Base-by-base conservation (phyloP, 106 monocot species). In the Platanthera guangdongensis region DNA sequence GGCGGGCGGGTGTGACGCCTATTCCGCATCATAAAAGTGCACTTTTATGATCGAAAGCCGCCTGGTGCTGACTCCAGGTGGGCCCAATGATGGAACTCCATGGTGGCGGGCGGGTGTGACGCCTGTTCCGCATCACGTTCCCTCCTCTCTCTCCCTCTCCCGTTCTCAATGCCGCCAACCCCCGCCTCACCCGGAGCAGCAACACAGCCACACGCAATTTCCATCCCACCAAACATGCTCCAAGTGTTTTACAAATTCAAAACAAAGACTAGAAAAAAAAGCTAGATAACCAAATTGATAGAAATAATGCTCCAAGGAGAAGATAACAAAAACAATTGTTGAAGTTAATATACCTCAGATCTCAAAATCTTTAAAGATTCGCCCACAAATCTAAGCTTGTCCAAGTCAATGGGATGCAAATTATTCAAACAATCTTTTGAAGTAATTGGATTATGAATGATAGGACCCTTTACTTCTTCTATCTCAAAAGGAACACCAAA, bases 401-500 rank as follows among this genome's bases (percentile, higher is more conserved):
- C 93, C 28, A 96, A 52, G 55, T 96, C 90, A 78, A 93, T 89
- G 16, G 89, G 84, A 78, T 84, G 87, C 82, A 97, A 82, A 50
- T 71, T 82, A 72, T 83, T 81, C 74, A 93, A 53, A n/a, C 80
- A 85, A 75, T 87, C 87, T 75, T 91, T 86, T 4, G 85, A 84
- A 39, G 72, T 64, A 71, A 93, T 84, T 19, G 91, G 93, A 12
- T 79, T 52, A n/a, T 84, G 89, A 79, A 93, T 93, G 70, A 97
- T 73, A 8, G 96, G 96, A 10, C 96, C 96, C 74, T 83, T 93
- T 19, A 86, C 78, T 78, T 93, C 93, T 49, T 94, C 93, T 77
- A 97, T 93, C 13, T 97, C 90, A 80, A 97, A 93, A 48, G 87
- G 91, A 68, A 97, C 89, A 67, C 96, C 96, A 80, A 97, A 91